Percentiles rank a stretch among this genome's conserved stretches.
phyloP scores from a whole-genome alignment of 140 eudicot genomes.

The Ambrosia hybrid region DNA sequence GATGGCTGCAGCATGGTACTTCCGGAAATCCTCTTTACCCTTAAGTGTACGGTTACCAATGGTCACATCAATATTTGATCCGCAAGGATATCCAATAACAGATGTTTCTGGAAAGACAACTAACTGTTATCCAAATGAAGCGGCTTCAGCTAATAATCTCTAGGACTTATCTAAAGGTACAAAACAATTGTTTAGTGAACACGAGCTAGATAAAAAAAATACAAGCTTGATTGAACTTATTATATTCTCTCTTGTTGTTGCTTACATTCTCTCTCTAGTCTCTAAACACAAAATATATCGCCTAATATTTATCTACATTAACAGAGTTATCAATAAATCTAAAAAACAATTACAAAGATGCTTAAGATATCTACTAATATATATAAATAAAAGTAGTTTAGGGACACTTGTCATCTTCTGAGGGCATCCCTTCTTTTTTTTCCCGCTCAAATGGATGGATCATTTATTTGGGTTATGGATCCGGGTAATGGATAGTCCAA shows the following conservation, averaged over 20 bases:
- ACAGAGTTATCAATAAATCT: no score
- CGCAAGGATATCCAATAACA: conserved; percentile 96
- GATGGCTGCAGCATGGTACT: conserved; percentile 82
- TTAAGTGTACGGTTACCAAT: conserved; percentile 79
- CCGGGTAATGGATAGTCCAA: no score
- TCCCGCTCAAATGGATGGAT: no score
- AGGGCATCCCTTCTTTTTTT: no score
- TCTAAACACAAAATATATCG: no score
- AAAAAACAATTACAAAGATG: no score
- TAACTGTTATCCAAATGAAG: conserved; percentile 81
- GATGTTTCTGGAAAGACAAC: conserved; percentile 98
- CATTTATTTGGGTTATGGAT: no score
- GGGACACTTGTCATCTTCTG: no score
- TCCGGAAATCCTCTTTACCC: conserved; percentile 85
- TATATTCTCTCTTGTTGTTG: background rate
- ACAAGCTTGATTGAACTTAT: conserved; percentile 6
- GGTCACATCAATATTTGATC: conserved; percentile 76
- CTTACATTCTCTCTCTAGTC: no score
- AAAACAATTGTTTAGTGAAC: background rate
- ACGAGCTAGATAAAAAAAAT: background rate
- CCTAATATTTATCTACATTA: no score
- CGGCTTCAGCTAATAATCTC: conserved; percentile 89
- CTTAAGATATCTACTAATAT: no score
- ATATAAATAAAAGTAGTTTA: no score
- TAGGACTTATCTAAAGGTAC: conserved; percentile 79